Conservation (phyloP, 2,329 filamentous ascomycete species). For the Trichoderma pleuroti region DNA sequence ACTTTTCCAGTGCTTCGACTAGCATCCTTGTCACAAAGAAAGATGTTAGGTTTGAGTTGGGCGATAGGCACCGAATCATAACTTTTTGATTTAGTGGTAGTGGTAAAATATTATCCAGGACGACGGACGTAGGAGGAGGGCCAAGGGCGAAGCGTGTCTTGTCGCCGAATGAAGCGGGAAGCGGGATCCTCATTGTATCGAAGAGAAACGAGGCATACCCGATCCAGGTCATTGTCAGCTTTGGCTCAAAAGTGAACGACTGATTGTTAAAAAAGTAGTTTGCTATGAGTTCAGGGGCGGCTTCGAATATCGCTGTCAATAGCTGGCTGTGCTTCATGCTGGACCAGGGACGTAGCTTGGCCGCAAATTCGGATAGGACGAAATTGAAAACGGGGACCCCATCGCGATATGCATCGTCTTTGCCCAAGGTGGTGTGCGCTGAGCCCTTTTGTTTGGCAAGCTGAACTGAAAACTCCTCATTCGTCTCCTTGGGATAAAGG, state of each 20-base stretch:
- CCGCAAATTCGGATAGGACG: conserved; percentile 72
- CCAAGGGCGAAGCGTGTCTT: conserved; percentile 56
- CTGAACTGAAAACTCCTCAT: conserved; percentile 39
- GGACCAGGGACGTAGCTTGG: conserved; percentile 77
- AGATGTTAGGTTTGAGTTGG: conserved; percentile 73
- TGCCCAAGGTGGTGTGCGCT: conserved; percentile 57
- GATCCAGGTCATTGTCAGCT: conserved; percentile 90
- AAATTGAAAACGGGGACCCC: conserved; percentile 75
- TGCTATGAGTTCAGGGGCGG: conserved; percentile 80
- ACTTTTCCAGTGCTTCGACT: conserved; percentile 73
- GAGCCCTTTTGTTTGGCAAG: conserved; percentile 33
- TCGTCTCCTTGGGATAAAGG: conserved; percentile 75
- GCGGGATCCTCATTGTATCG: conserved; percentile 68
- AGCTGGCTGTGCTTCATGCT: conserved; percentile 78
- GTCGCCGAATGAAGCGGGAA: conserved; percentile 71
- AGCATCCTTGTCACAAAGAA: conserved; percentile 82
- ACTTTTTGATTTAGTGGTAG: conserved; percentile 76
- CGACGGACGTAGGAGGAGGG: conserved; percentile 73
- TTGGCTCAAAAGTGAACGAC: conserved; percentile 84
- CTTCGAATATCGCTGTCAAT: conserved; percentile 72
- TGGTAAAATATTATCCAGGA: conserved; percentile 84
- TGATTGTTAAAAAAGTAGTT: conserved; percentile 81
- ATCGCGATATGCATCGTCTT: conserved; percentile 63
- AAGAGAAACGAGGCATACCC: conserved; percentile 89
- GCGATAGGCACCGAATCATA: conserved; percentile 72